A percentile compares a stretch with the other conserved stretches of the same genome.
phyloP scores from a whole-genome alignment of 2,329 filamentous ascomycete species.

The Cladosporium sp. region DNA sequence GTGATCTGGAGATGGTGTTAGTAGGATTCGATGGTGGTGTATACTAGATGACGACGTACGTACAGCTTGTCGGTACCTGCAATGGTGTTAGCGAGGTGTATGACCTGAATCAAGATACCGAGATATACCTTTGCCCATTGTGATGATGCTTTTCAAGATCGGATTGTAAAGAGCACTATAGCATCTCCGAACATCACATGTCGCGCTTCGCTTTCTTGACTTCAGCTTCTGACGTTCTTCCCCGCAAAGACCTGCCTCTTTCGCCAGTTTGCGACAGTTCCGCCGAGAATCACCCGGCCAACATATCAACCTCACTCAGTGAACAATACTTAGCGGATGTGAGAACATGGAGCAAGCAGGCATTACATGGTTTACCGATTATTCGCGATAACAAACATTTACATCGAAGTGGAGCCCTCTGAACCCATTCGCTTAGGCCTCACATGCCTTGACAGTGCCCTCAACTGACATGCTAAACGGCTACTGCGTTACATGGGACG shows the following conservation, averaged over 20 bases:
- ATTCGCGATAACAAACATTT: background rate
- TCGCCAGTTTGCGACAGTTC: background rate
- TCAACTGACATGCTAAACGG: background rate
- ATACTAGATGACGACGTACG: slow-evolving; percentile 33
- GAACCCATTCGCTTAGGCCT: background rate
- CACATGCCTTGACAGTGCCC: background rate
- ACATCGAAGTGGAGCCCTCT: background rate
- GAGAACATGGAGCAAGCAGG: background rate
- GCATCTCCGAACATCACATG: background rate
- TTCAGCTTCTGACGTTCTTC: slow-evolving; percentile 9
- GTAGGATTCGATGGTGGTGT: slow-evolving; percentile 2
- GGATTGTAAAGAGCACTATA: background rate
- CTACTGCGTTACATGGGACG: background rate
- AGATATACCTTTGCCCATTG: slow-evolving; percentile 29
- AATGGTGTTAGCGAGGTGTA: slow-evolving; percentile 21
- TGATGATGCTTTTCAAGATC: background rate
- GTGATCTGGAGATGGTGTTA: slow-evolving; percentile 64
- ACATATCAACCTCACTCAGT: background rate
- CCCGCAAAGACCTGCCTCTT: background rate
- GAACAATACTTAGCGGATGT: background rate
- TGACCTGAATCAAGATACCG: no score
- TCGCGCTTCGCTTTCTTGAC: background rate
- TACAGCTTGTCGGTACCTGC: slow-evolving; percentile 43
- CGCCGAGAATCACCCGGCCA: background rate
- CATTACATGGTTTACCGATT: background rate